These are phyloP conservation scores for Solanum gandarillasii DNA, from an alignment of 257 asterid genomes.

Conservation along the genomic window DNA sequence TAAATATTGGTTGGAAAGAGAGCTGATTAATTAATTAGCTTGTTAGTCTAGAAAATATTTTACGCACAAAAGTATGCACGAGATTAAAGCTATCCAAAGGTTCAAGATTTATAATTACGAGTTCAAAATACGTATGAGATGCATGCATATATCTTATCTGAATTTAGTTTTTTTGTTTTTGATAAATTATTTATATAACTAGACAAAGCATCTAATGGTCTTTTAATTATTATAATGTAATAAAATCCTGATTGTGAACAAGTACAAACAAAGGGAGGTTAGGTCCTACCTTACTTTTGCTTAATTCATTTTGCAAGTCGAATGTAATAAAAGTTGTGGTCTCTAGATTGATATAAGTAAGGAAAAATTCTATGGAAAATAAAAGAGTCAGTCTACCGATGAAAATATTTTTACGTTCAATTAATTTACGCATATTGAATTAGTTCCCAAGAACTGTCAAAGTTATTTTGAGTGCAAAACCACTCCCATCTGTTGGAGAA, in stretches of 20 bases:
- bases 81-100: neutral
- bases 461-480: neutral
- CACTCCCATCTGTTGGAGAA: neutral
- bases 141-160: neutral
- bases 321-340: neutral
- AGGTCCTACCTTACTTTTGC: accelerated
- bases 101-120: neutral
- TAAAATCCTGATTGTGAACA: too few species aligned
- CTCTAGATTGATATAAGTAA: neutral
- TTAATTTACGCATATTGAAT: neutral
- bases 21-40: neutral
- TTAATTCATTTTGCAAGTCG: neutral
- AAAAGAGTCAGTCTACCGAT: too few species aligned
- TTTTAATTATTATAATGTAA: too few species aligned
- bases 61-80: neutral
- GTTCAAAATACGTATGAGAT: neutral
- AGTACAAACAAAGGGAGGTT: neutral
- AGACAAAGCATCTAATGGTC: too few species aligned
- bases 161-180: neutral
- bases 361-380: too few species aligned
- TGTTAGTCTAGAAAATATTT: neutral
- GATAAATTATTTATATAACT: neutral
- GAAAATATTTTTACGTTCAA: neutral
- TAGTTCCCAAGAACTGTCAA: neutral
- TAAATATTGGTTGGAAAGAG: neutral